Evolutionary conservation across 1,139 yeast genomes (phyloP), one percentile per base, ranked within the genome.

Genomic region (Debaryomyces sp.): DNA sequence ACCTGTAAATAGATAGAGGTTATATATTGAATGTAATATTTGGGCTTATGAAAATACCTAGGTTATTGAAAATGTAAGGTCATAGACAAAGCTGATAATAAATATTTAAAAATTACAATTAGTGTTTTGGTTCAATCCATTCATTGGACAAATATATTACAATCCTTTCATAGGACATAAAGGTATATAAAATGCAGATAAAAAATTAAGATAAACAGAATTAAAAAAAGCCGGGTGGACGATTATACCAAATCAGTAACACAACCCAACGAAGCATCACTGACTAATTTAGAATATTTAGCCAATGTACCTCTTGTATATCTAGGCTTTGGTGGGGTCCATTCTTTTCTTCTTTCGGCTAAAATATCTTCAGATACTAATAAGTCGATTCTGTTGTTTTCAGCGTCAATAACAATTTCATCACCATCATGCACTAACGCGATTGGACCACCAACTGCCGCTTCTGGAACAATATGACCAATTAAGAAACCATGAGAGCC

Each of bases 381-480:
- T 63, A 92, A 75, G 62, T 94, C 97, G 59, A 94, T 84, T 63
- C 74, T 81, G 78, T 92, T 92, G 70, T 88, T 87, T 61, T 91
- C 97, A 41, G 97, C 89, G 68, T 94, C 98, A 63, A 94, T 92
- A 62, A 90, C 81, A 62, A 94, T 89, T 60, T 77, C 84, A 70
- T 94, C 99, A 48, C 98, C 99, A 63, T 94, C 89, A 64, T 87
- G 70, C 49, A 92, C 99, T 59, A 94, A 80, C 46, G 94, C 99
- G 71, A 94, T 92, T 67, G 99, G 99, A 46, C 99, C 99, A 66
- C 99, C 99, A 58, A 85, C 95, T 52, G 90, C 92, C 51, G 99
- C 99, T 75, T 94, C 99, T 53, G 99, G 99, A 24, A 91, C 97
- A 70, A 94, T 89, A 73, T 94, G 99, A 45, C 99, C 99, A 70